phyloP scores from a whole-genome alignment of 1,284 basidiomycete genomes.

The Xerocomus minutiporus region DNA sequence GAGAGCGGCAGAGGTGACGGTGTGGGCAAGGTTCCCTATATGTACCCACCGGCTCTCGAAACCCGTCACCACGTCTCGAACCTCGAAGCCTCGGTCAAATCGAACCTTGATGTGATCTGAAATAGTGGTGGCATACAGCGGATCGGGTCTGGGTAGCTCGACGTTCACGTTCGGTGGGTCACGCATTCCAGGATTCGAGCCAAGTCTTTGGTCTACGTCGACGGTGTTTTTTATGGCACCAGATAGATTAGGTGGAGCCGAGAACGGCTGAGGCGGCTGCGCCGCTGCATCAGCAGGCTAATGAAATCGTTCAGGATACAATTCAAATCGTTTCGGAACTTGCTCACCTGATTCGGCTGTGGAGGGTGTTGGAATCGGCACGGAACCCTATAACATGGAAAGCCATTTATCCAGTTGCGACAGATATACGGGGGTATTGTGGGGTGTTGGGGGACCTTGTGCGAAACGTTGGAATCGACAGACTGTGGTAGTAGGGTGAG shows the following conservation, averaged over 20 bases:
- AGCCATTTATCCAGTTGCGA: not conserved
- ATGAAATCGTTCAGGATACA: not conserved
- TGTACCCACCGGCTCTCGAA: conserved; percentile 44
- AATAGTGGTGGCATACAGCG: conserved; percentile 19
- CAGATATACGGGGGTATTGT: not conserved
- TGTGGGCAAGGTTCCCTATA: conserved; percentile 31
- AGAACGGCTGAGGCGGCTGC: not conserved
- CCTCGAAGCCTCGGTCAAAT: conserved; percentile 38
- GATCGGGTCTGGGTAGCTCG: conserved; percentile 13
- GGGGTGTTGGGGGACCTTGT: not conserved
- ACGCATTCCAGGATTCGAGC: not conserved
- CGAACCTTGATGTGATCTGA: conserved; percentile 33
- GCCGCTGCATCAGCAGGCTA: not conserved
- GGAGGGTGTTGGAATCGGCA: conserved; percentile 14
- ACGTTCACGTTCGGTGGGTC: not conserved
- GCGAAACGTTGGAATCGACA: conserved; percentile 14
- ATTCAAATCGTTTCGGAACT: not conserved
- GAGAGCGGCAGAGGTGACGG: conserved; percentile 12
- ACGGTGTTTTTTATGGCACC: not conserved
- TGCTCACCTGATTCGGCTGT: conserved; percentile 9
- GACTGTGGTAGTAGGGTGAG: conserved; percentile 14
- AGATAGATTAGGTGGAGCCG: not conserved
- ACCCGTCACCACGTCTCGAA: conserved; percentile 37
- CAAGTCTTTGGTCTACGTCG: not conserved
- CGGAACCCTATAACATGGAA: not conserved